These are phyloP conservation scores for Kuraishia ogatae DNA, from an alignment of 805 yeast species.

Conservation along the genomic window DNA sequence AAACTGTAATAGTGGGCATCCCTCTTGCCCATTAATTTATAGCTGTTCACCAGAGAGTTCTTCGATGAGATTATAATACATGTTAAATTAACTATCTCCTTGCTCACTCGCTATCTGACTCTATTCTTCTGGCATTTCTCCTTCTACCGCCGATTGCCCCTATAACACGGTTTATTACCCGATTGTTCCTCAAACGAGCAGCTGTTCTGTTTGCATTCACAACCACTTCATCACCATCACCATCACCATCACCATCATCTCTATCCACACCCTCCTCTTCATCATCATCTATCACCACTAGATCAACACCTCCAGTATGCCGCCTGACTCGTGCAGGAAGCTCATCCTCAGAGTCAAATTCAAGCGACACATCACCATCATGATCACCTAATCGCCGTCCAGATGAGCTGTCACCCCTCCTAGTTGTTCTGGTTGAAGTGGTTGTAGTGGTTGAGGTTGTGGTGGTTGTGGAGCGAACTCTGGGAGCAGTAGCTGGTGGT, in stretches of 20 bases:
- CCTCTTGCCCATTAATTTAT: no score
- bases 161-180: background rate
- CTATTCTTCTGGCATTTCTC: background rate
- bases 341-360: background rate
- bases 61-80: no score
- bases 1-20: no score
- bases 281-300: background rate
- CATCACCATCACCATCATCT: background rate
- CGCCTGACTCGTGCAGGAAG: background rate
- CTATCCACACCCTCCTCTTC: background rate
- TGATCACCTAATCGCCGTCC: background rate
- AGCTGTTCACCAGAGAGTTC: no score
- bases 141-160: background rate
- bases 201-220: background rate
- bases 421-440: background rate
- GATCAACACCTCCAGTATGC: background rate
- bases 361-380: background rate
- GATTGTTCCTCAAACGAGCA: background rate
- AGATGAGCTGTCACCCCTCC: background rate
- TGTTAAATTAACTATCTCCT: no score
- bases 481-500: background rate
- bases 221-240: background rate
- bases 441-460: background rate
- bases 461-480: background rate
- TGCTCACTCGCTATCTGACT: background rate